A percentile compares a stretch with the other conserved stretches of the same genome.
phyloP scores from a whole-genome alignment of 345 rosid genomes.

The Capsella bursapastoris region DNA sequence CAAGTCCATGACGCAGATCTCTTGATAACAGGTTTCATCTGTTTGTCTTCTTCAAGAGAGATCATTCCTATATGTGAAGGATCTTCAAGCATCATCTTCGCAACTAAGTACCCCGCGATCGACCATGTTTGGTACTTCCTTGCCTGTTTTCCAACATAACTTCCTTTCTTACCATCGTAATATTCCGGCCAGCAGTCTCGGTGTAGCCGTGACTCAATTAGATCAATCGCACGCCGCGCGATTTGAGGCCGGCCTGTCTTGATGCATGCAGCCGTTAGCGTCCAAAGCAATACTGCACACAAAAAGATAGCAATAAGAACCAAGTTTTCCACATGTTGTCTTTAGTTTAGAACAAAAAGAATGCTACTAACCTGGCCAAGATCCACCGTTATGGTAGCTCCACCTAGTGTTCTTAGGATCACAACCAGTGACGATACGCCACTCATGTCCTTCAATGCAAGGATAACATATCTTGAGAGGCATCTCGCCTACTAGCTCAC shows the following conservation, averaged over 20 bases:
- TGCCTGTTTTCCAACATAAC: constrained; percentile 64
- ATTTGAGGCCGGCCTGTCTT: constrained; percentile 76
- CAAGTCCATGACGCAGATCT: constrained; percentile 69
- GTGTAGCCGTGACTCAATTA: constrained; percentile 54
- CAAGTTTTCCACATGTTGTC: background rate
- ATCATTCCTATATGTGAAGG: constrained; percentile 72
- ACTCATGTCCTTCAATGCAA: constrained; percentile 64
- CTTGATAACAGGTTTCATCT: constrained; percentile 59
- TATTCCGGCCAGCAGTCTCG: constrained; percentile 76
- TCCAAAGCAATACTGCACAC: constrained; percentile 65
- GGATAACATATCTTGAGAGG: constrained; percentile 64
- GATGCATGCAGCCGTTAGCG: constrained; percentile 67
- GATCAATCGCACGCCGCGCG: constrained; percentile 63
- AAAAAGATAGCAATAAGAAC: background rate
- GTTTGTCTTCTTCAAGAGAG: constrained; percentile 71
- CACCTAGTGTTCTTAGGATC: constrained; percentile 71
- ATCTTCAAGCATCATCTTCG: constrained; percentile 74
- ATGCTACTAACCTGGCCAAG: constrained; percentile 66
- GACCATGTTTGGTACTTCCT: constrained; percentile 76
- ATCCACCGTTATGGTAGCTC: constrained; percentile 74
- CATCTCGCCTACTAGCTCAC: constrained; percentile 70
- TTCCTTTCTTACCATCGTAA: constrained; percentile 66
- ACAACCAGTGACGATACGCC: constrained; percentile 65
- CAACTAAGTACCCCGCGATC: constrained; percentile 67
- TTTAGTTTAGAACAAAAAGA: background rate